Conservation (phyloP, 2,329 filamentous ascomycete genomes). For the Tolypocladium album region DNA sequence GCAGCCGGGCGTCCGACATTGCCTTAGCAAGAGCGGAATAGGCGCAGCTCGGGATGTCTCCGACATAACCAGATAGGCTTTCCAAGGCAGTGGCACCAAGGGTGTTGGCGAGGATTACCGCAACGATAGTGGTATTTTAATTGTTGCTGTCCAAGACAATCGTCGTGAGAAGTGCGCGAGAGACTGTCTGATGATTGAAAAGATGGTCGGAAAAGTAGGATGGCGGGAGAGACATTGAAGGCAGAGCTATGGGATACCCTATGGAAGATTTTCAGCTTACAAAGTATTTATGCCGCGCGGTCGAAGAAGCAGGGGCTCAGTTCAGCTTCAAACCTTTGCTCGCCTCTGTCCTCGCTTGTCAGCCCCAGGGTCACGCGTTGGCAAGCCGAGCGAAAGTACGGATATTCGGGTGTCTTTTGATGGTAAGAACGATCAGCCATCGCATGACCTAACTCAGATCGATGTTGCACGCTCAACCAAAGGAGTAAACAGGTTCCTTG, state of each 20-base stretch:
- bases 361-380: not conserved
- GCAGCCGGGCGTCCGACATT: not conserved
- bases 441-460: too few relatives aligned
- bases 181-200: not conserved
- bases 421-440: too few relatives aligned
- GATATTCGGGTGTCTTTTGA: not conserved
- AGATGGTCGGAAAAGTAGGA: not conserved
- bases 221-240: too few relatives aligned
- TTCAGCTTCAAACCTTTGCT: not conserved
- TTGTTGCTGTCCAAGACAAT: not conserved
- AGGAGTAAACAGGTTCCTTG: too few relatives aligned
- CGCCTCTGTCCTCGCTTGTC: too few relatives aligned
- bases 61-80: not conserved
- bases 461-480: too few relatives aligned
- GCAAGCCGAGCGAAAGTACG: not conserved
- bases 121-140: not conserved
- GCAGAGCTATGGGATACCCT: too few relatives aligned
- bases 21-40: not conserved
- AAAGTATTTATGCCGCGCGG: not conserved
- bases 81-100: not conserved
- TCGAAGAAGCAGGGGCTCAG: not conserved
- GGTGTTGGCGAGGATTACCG: not conserved
- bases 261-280: not conserved
- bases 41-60: not conserved
- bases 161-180: not conserved